A percentile compares a stretch with the other conserved stretches of the same genome.
Conservation (phyloP, 768 basidiomycete genomes). For the Boletus fagicola region DNA sequence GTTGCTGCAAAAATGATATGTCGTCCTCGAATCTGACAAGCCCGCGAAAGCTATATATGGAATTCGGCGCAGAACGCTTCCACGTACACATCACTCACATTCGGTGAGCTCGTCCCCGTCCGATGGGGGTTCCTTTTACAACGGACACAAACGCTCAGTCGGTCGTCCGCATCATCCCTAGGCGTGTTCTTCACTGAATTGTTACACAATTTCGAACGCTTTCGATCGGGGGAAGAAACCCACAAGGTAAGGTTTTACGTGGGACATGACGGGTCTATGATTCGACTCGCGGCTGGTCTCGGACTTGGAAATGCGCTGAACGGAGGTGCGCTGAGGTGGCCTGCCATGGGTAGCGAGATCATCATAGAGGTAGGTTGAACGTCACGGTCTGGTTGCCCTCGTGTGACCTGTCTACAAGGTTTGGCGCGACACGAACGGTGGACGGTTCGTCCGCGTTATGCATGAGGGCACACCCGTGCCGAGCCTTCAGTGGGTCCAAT, state of each 20-base stretch:
- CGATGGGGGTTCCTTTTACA: not conserved
- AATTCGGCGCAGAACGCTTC: slow-evolving; percentile 45
- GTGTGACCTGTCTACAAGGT: slow-evolving; percentile 31
- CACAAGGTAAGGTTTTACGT: slow-evolving; percentile 43
- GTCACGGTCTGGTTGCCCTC: not conserved
- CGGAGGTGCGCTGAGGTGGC: slow-evolving; percentile 40
- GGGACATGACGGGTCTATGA: slow-evolving; percentile 50
- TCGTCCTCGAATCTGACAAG: not conserved
- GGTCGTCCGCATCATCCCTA: slow-evolving; percentile 7
- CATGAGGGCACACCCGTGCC: slow-evolving; percentile 43
- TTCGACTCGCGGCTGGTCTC: slow-evolving; percentile 39
- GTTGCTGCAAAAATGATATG: not conserved
- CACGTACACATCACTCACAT: slow-evolving; percentile 43
- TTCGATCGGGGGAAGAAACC: slow-evolving; percentile 33
- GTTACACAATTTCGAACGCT: slow-evolving; percentile 37
- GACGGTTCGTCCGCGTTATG: slow-evolving; percentile 41
- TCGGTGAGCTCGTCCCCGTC: slow-evolving; percentile 31
- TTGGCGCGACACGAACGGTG: slow-evolving; percentile 31
- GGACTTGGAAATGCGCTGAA: slow-evolving; percentile 36
- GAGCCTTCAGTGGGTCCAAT: slow-evolving; percentile 36
- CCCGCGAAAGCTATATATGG: slow-evolving; percentile 44
- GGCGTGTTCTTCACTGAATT: slow-evolving; percentile 49
- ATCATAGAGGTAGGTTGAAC: slow-evolving; percentile 40
- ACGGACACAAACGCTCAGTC: not conserved
- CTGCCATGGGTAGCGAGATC: slow-evolving; percentile 47